Evolutionary conservation across 1,139 yeast genomes (phyloP), one percentile per base, ranked within the genome.

Genomic region (Suhomyces yuchorum): DNA sequence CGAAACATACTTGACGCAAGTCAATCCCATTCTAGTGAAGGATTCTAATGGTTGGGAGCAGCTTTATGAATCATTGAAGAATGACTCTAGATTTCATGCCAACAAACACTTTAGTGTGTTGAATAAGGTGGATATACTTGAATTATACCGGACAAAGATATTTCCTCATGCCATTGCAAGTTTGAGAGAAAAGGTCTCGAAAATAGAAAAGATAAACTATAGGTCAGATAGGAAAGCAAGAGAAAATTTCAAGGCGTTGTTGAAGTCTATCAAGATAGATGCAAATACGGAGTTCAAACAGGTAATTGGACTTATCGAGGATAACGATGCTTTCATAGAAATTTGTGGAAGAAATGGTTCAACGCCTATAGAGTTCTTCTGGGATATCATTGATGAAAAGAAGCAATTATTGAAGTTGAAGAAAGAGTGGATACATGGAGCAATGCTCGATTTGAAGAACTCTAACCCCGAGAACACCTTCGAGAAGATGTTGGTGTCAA

Each of bases 311-410:
- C 50, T 62, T 3, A 59, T 91, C 1, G 82, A 81, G 54, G 77
- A 79, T 24, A 86, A 86, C 50, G 75, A 72, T 45, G 70, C 82
- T 15, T 90, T 86, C 59, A 62, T 78, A 14, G 82, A 78, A 19
- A 57, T 90, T 37, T 77, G 91, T 51, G 96, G 96, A 0, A 77
- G 92, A 50, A 75, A 81, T 38, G 97, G 97, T 0, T 90, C 97
- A 0, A 76, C 84, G 1, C 87, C 96, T 0, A 61, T 86, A 33
- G 96, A 91, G 51, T 67, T 89, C 39, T 89, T 87, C 58, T 80
- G 90, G 82, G 97, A 92, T 62, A 62, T 79, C 0, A 77, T 86
- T 2, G 92, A 87, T 56, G 85, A 81, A 47, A 81, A 82, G 57
- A 75, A 77, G 30, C 80, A 84, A 49, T 61, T 74, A 2, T 60